A percentile compares a stretch with the other conserved stretches of the same genome.
Conservation (phyloP, 2,329 filamentous ascomycete species). For the Rutstroemia sp. region DNA sequence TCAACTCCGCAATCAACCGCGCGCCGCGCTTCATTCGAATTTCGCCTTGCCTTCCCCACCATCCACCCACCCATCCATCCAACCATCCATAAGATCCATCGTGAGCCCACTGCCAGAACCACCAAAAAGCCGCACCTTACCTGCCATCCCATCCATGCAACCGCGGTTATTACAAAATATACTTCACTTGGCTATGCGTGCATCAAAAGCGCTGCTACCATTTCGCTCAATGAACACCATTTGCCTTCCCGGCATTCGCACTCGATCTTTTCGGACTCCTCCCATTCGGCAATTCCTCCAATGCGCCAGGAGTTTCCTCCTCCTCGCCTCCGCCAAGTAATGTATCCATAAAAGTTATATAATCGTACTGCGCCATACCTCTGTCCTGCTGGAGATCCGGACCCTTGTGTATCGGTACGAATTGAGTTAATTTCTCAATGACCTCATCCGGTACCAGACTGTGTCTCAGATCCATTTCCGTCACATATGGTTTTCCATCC, state of each 20-base stretch:
- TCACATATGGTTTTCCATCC: conserved; percentile 97
- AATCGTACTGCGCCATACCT: conserved; percentile 84
- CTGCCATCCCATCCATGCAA: neutral
- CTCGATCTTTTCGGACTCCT: conserved; percentile 15
- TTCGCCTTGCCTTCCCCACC: neutral
- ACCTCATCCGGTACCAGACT: conserved; percentile 94
- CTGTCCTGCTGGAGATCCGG: conserved; percentile 82
- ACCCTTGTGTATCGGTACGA: conserved; percentile 78
- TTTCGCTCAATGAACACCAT: neutral
- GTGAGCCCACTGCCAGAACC: too few species aligned
- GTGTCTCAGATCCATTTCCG: conserved; percentile 92
- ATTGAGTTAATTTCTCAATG: conserved; percentile 82
- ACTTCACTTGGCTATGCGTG: neutral
- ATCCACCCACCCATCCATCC: too few species aligned
- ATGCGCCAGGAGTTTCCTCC: conserved; percentile 17
- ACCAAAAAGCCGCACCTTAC: too few species aligned
- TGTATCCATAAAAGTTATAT: conserved; percentile 94
- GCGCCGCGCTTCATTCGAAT: too few species aligned
- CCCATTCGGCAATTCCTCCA: conserved; percentile 24
- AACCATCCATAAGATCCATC: too few species aligned
- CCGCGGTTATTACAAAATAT: conserved; percentile 1
- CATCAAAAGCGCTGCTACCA: neutral
- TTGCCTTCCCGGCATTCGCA: conserved; percentile 5
- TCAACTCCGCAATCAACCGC: too few species aligned
- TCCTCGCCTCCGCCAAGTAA: conserved; percentile 44